Evolutionary conservation across 2,329 filamentous ascomycete species (phyloP), one percentile per base, ranked within the genome.

Genomic region (Cercospora citrullina): DNA sequence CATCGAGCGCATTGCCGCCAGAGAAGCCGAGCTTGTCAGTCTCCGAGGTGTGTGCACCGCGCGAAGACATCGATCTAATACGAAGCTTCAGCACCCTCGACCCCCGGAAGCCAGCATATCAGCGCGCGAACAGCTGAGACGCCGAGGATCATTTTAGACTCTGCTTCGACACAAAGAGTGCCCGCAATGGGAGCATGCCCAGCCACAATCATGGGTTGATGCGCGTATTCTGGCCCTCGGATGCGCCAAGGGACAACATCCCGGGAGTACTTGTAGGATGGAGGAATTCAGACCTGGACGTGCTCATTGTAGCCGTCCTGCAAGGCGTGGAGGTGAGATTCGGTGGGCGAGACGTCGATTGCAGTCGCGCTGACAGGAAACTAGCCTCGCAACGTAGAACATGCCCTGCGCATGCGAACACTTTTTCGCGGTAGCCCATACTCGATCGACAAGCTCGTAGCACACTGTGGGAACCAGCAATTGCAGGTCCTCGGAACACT

Each of bases 191-290:
- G 84, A 88, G 84, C 79, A 89, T 89, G 87, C 84, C 87, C 80
- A 83, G 84, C 81, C 83, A 83, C 75, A 86, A 95, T 92, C 74
- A 79, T 79, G 94, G 92, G 77, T 85, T 98, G 84, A 93, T 98
- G 90, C 93, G 95, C 84, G 90, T 99, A 83, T 98, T 99, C 84
- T 99, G 95, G 95, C 96, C 95, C 76, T 91, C 91, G 77, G 94
- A 86, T 82, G 89, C 92, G 76, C 86, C 87, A 64, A 86, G 85
- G 79, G 91, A 90, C 65, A 87, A 88, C 73, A 85, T 87, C 66
- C 88, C 92, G 51, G 95, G 94, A 55, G 91, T 97, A 69, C 89
- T 99, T 72, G 91, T 99, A 58, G 95, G 95, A 76, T 99, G 94
- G 93, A 89, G 91, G 76, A 99, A 99, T 80, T 97, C 94, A 42